These are phyloP conservation scores for Yarrowia porcina DNA, from an alignment of 805 yeast genomes.

Conservation along the genomic window DNA sequence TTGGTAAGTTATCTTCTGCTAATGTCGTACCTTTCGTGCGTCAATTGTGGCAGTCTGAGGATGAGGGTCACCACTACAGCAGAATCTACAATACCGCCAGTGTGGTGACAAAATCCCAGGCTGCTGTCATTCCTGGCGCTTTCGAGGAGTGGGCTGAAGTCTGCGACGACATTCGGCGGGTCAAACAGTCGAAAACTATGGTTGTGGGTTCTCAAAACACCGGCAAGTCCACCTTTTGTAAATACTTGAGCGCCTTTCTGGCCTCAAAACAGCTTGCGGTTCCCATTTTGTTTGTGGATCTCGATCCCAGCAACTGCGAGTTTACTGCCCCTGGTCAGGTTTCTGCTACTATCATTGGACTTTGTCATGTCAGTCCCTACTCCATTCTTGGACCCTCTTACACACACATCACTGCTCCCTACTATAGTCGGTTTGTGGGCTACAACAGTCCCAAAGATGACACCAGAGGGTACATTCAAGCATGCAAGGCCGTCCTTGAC, in stretches of 20 bases:
- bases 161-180: constrained; percentile 2
- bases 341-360: not conserved
- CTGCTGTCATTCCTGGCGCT: not conserved
- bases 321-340: constrained; percentile 21
- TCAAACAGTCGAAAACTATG: not conserved
- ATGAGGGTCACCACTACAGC: not conserved
- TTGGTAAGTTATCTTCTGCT: constrained; percentile 4
- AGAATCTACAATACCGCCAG: constrained; percentile 3
- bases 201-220: constrained; percentile 13
- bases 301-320: constrained; percentile 9
- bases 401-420: not conserved
- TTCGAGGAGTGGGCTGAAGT: constrained; percentile 11
- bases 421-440: constrained; percentile 17
- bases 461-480: constrained; percentile 1
- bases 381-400: constrained; percentile 7
- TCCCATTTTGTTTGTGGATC: constrained; percentile 20
- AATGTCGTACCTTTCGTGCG: constrained; percentile 10
- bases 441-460: constrained; percentile 23
- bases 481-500: not conserved
- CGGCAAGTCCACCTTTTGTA: constrained; percentile 18
- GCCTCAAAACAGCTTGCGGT: not conserved
- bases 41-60: not conserved
- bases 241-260: not conserved
- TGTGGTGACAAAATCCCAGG: constrained; percentile 1
- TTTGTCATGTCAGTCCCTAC: not conserved